Percentiles rank a stretch among this genome's conserved stretches.
phyloP scores from a whole-genome alignment of 768 basidiomycete species.

The Sarcomyxa edulis region DNA sequence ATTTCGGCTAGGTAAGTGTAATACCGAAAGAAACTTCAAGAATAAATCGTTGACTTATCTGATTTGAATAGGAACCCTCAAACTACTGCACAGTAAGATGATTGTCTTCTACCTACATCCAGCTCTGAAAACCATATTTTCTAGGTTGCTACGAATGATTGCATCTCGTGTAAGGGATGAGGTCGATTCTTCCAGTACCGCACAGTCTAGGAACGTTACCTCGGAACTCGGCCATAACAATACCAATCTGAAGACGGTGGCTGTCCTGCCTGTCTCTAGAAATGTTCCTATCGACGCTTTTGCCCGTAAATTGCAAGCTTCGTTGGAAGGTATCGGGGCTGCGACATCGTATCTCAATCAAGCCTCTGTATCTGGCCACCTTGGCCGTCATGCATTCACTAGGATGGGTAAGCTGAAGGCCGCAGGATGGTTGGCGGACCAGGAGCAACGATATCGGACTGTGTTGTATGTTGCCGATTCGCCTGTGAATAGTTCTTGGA shows the following conservation, averaged over 20 bases:
- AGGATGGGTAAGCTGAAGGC: conserved; percentile 95
- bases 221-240: conserved; percentile 74
- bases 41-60: not conserved
- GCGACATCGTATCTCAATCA: conserved; percentile 92
- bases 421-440: conserved; percentile 87
- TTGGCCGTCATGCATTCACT: conserved; percentile 93
- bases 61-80: conserved; percentile 61
- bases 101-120: not conserved
- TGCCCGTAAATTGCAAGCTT: conserved; percentile 80
- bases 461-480: conserved; percentile 97
- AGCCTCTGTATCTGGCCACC: conserved; percentile 84
- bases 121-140: conserved; percentile 1
- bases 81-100: conserved; percentile 73
- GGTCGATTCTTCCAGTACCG: conserved; percentile 55
- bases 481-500: conserved; percentile 93
- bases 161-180: conserved; percentile 88
- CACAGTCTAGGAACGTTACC: conserved; percentile 44
- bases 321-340: conserved; percentile 91
- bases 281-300: conserved; percentile 88
- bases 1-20: conserved; percentile 72
- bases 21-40: not conserved
- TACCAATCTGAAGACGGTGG: conserved; percentile 88
- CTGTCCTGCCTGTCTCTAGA: conserved; percentile 82
- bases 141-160: conserved; percentile 78
- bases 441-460: conserved; percentile 88